These are phyloP conservation scores for Vitellaria paradoxa DNA, from an alignment of 179 eudicot species.

Conservation along the genomic window DNA sequence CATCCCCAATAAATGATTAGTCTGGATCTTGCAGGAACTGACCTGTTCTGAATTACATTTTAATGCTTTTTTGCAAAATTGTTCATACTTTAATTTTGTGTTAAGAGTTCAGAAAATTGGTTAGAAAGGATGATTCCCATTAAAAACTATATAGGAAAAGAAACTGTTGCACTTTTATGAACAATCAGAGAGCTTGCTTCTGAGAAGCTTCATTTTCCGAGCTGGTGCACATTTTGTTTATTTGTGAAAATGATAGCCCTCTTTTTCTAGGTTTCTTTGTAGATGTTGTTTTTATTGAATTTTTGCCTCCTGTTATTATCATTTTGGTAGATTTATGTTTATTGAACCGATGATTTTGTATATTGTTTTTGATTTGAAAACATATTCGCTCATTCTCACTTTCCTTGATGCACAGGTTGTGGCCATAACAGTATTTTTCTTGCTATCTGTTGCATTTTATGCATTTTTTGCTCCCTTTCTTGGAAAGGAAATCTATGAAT, in stretches of 20 bases:
- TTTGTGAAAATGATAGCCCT: background rate
- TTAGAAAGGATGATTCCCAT: background rate
- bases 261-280: background rate
- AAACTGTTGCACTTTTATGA: background rate
- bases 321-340: background rate
- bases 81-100: background rate
- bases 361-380: background rate
- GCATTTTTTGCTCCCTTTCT: slow-evolving; percentile 95
- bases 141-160: background rate
- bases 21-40: background rate
- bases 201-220: background rate
- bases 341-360: background rate
- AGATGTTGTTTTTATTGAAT: background rate
- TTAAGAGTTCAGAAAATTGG: background rate
- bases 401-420: slow-evolving; percentile 59
- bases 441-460: slow-evolving; percentile 92
- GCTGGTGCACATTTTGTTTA: background rate
- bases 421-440: slow-evolving; percentile 89
- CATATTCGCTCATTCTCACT: background rate
- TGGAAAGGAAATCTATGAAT: slow-evolving; percentile 80
- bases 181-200: background rate
- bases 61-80: no score
- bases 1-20: background rate
- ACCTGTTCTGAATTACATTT: background rate
- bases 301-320: background rate